Evolutionary conservation across 2,329 filamentous ascomycete species (phyloP).

Genomic region (Parasarocladium wereldwijsianum): DNA sequence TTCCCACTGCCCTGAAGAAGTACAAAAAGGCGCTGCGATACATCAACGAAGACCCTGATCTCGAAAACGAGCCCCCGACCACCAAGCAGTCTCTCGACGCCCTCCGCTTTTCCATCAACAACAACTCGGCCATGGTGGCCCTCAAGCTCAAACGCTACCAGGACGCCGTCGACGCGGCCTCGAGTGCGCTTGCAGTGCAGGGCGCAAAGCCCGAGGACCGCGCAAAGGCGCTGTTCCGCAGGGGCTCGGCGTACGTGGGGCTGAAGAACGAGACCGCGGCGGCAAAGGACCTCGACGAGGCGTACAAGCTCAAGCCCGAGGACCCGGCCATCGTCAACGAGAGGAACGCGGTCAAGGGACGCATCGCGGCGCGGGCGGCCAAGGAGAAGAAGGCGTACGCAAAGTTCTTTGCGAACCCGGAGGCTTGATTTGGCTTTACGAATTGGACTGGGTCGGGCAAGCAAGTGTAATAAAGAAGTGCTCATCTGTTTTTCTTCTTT

Average conservation of each 20-base stretch:
- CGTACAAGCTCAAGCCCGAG: conserved; percentile 56
- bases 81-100: conserved; percentile 52
- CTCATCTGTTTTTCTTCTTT: too few relatives aligned
- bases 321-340: conserved; percentile 66
- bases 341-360: conserved; percentile 64
- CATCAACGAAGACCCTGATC: conserved; percentile 67
- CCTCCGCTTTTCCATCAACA: conserved; percentile 75
- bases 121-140: conserved; percentile 74
- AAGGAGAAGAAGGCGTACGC: conserved; percentile 89
- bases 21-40: conserved; percentile 91
- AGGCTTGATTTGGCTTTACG: too few relatives aligned
- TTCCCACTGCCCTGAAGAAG: conserved; percentile 63
- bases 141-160: conserved; percentile 63
- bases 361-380: conserved; percentile 53
- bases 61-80: conserved; percentile 55
- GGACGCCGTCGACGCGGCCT: conserved; percentile 56
- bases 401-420: conserved; percentile 81
- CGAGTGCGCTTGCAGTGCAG: conserved; percentile 54
- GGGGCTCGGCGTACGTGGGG: conserved; percentile 58
- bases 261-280: conserved; percentile 78
- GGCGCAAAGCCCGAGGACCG: conserved; percentile 60
- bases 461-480: too few relatives aligned
- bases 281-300: conserved; percentile 59
- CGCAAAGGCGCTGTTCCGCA: conserved; percentile 79
- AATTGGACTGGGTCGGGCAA: too few relatives aligned